Evolutionary conservation across 2,329 filamentous ascomycete species (phyloP).

Genomic region (Cylindrodendrum hubeiense): DNA sequence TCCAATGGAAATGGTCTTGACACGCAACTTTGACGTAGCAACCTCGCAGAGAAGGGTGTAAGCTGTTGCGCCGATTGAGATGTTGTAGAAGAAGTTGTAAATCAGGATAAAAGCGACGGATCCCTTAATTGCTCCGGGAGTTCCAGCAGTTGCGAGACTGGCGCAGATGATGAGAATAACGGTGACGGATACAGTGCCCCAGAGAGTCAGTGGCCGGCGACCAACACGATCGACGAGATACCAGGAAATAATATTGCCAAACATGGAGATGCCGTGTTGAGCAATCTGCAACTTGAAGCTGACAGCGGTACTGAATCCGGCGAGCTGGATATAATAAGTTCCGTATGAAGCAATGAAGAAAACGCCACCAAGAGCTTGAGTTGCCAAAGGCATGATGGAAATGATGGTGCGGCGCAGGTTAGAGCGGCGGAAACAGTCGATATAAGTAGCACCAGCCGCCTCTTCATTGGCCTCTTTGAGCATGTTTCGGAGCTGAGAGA

Average conservation of each 20-base stretch:
- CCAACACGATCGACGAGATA: slow-evolving; percentile 53
- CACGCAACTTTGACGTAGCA: slow-evolving; percentile 51
- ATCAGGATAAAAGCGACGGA: slow-evolving; percentile 53
- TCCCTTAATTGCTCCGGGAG: slow-evolving; percentile 37
- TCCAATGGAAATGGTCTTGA: slow-evolving; percentile 52
- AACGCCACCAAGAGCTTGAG: slow-evolving; percentile 51
- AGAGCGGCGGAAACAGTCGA: slow-evolving; percentile 54
- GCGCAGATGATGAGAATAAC: slow-evolving; percentile 52
- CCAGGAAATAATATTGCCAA: slow-evolving; percentile 56
- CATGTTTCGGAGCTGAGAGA: slow-evolving; percentile 45
- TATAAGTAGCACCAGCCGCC: slow-evolving; percentile 52
- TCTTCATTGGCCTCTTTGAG: slow-evolving; percentile 50
- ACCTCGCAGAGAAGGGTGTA: slow-evolving; percentile 54
- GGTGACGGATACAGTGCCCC: slow-evolving; percentile 48
- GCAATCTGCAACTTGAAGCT: slow-evolving; percentile 55
- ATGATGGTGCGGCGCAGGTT: slow-evolving; percentile 56
- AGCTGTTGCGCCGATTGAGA: slow-evolving; percentile 55
- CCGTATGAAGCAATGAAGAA: slow-evolving; percentile 52
- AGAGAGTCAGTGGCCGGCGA: slow-evolving; percentile 51
- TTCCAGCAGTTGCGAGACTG: slow-evolving; percentile 47
- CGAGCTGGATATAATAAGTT: slow-evolving; percentile 58
- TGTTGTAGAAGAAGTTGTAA: slow-evolving; percentile 54
- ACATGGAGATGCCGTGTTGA: slow-evolving; percentile 53
- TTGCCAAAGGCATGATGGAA: slow-evolving; percentile 50
- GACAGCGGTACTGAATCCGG: slow-evolving; percentile 51